Percentiles rank a stretch among this genome's conserved stretches.
Evolutionary conservation across 345 rosid genomes (phyloP).

Genomic region (Odontarrhena argentea): DNA sequence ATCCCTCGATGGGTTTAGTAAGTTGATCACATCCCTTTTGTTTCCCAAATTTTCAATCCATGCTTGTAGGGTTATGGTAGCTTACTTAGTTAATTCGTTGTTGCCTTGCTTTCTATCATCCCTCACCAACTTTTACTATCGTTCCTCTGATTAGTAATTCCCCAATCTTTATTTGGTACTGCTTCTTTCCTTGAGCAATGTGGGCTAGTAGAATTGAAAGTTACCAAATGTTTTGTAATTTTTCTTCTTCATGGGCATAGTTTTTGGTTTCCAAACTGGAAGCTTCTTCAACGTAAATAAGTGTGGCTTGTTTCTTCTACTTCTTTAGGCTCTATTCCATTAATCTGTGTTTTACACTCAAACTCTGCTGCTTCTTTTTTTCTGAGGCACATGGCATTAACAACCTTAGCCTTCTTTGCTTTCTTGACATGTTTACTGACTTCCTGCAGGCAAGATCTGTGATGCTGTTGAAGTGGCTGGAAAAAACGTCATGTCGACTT

Average conservation of each 20-base stretch:
- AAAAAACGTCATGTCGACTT: conserved; percentile 84
- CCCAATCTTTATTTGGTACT: background rate
- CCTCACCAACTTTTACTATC: conserved; percentile 1
- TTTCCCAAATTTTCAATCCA: background rate
- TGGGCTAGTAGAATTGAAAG: conserved; percentile 13
- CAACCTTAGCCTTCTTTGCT: background rate
- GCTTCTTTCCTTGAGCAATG: conserved; percentile 1
- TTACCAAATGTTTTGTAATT: conserved; percentile 1
- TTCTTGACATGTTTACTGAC: background rate
- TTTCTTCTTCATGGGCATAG: background rate
- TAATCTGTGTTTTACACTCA: background rate
- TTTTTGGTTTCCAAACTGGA: conserved; percentile 1
- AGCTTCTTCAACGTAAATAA: background rate
- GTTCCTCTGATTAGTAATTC: conserved; percentile 2
- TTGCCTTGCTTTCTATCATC: conserved; percentile 1
- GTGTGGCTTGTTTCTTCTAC: background rate
- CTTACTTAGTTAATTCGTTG: background rate
- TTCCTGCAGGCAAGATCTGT: conserved; percentile 63
- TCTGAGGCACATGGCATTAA: background rate
- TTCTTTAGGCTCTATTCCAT: background rate
- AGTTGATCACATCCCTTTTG: conserved; percentile 40
- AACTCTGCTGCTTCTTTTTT: background rate
- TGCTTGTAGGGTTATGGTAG: conserved; percentile 1
- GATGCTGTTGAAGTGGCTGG: conserved; percentile 97
- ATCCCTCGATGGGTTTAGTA: conserved; percentile 92